Percentiles rank a stretch among this genome's conserved stretches.
Evolutionary conservation across 768 basidiomycete genomes (phyloP).

Genomic region (Tylopilus sp.): DNA sequence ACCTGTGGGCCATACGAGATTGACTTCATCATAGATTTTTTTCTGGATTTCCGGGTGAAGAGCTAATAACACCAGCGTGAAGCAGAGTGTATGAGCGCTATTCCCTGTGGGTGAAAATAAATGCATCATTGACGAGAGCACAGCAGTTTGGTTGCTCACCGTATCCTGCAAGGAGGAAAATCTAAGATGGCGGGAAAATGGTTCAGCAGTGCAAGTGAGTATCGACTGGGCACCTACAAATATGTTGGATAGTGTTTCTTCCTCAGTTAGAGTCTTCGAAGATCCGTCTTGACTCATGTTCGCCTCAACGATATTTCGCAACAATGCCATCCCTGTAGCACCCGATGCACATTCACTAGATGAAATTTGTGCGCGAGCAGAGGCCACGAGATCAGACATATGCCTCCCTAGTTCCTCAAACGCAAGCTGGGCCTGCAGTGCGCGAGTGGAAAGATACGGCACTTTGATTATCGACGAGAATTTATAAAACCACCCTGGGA

Average conservation of each 20-base stretch:
- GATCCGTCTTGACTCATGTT: too few species aligned
- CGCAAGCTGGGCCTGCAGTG: conserved; percentile 27
- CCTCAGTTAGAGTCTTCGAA: conserved; percentile 42
- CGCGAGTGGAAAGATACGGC: conserved; percentile 33
- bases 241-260: conserved; percentile 45
- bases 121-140: background rate
- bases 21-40: conserved; percentile 41
- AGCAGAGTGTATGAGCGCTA: conserved; percentile 43
- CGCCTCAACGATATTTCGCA: too few species aligned
- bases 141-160: conserved; percentile 29
- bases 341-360: too few species aligned
- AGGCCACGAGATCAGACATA: too few species aligned
- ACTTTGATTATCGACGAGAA: conserved; percentile 25
- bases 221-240: conserved; percentile 34
- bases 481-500: conserved; percentile 34
- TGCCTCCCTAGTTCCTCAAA: conserved; percentile 39
- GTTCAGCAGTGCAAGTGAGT: background rate
- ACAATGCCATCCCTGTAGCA: too few species aligned
- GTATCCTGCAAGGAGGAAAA: conserved; percentile 47
- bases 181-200: conserved; percentile 21
- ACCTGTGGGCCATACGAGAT: conserved; percentile 38
- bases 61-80: too few species aligned
- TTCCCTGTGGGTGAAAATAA: conserved; percentile 35
- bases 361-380: conserved; percentile 35
- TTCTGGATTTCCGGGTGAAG: conserved; percentile 48